Evolutionary conservation across 208 protist genomes (phyloP).

Genomic region (Tritrichomonas foetus): DNA sequence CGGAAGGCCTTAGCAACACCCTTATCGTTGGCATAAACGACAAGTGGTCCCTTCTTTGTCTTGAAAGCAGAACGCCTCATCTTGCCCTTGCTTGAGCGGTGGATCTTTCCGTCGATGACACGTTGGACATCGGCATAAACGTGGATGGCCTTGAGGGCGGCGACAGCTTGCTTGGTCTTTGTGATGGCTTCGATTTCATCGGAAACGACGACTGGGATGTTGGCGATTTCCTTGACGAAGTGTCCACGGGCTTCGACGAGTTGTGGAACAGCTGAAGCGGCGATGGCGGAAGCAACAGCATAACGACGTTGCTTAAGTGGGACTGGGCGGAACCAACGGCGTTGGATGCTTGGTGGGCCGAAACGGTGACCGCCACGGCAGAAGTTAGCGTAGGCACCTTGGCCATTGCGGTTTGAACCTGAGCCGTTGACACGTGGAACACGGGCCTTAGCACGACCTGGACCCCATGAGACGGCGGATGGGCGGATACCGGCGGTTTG

Average conservation of each 20-base stretch:
- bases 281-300: constrained; percentile 90
- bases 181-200: constrained; percentile 72
- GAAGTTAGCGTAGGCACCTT: constrained; percentile 99
- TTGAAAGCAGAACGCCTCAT: constrained; percentile 88
- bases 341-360: constrained; percentile 88
- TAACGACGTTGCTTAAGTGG: constrained; percentile 89
- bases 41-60: constrained; percentile 81
- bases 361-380: constrained; percentile 97
- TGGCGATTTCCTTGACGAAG: constrained; percentile 75
- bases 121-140: constrained; percentile 84
- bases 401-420: constrained; percentile 90
- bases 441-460: constrained; percentile 96
- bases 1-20: constrained; percentile 64
- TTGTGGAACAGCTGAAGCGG: constrained; percentile 83
- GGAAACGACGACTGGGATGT: constrained; percentile 91
- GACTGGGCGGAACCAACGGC: constrained; percentile 91
- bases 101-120: constrained; percentile 63
- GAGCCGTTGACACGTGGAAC: constrained; percentile 94
- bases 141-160: constrained; percentile 76
- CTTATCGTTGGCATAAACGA: constrained; percentile 80
- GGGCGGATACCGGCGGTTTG: constrained; percentile 83
- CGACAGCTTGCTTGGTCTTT: constrained; percentile 89
- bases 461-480: constrained; percentile 97
- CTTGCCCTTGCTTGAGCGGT: constrained; percentile 89
- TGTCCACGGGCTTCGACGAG: constrained; percentile 96